phyloP scores from a whole-genome alignment of 495 filamentous ascomycete species.

The Hypoxylon lienhwacheense region DNA sequence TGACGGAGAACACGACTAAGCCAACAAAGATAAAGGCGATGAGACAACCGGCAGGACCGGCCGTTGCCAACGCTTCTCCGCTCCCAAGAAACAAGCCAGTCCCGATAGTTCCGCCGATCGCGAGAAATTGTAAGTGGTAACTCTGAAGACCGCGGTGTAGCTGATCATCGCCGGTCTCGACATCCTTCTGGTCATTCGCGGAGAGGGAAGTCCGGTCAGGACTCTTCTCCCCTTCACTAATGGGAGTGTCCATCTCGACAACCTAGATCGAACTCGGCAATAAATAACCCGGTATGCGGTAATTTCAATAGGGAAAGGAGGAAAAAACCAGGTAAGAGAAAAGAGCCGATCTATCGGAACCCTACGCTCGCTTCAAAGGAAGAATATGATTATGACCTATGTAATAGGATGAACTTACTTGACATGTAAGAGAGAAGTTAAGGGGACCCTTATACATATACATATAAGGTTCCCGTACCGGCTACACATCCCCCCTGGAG shows the following conservation, averaged over 20 bases:
- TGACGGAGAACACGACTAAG: conserved; percentile 61
- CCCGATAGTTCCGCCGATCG: conserved; percentile 70
- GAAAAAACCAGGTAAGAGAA: no score
- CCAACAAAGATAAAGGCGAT: conserved; percentile 72
- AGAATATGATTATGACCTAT: no score
- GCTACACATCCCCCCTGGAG: background rate
- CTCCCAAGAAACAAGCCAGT: conserved; percentile 77
- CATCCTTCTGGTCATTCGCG: conserved; percentile 31
- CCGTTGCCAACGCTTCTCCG: conserved; percentile 60
- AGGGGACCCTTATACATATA: no score
- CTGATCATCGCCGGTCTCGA: conserved; percentile 31
- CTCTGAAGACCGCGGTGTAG: conserved; percentile 43
- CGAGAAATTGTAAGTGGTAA: conserved; percentile 65
- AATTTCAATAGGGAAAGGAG: no score
- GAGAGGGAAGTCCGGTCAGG: conserved; percentile 12
- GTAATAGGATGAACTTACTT: no score
- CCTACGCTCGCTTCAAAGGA: no score
- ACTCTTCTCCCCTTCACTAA: conserved; percentile 24
- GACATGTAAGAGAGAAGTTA: no score
- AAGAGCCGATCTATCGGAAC: no score
- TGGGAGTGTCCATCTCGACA: conserved; percentile 24
- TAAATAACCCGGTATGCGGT: background rate
- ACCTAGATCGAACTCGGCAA: conserved; percentile 6
- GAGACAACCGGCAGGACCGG: conserved; percentile 68
- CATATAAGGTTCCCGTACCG: no score